Percentiles rank a stretch among this genome's conserved stretches.
Evolutionary conservation across 2,329 filamentous ascomycete species (phyloP).

Genomic region (Thielaviopsis ethacetica): DNA sequence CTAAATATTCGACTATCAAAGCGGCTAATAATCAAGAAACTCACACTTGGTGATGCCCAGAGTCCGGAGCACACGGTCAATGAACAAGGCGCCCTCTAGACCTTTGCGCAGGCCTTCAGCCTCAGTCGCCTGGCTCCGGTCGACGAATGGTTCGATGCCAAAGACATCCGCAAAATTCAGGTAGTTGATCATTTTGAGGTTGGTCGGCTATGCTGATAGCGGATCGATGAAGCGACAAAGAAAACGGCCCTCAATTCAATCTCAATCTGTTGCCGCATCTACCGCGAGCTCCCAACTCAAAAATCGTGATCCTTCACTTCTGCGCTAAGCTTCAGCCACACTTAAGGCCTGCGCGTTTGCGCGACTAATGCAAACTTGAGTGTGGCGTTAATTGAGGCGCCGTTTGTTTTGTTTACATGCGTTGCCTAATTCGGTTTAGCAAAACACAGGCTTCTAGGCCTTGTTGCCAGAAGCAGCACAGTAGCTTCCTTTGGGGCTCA

Average conservation of each 20-base stretch:
- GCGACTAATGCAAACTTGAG: not conserved
- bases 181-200: slow-evolving; percentile 42
- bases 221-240: not conserved
- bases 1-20: not conserved
- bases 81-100: slow-evolving; percentile 57
- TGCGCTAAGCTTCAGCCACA: slow-evolving; percentile 8
- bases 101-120: slow-evolving; percentile 51
- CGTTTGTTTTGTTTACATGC: slow-evolving; percentile 1
- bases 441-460: not conserved
- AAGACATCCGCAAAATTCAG: slow-evolving; percentile 55
- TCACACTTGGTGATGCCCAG: slow-evolving; percentile 54
- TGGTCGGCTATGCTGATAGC: not conserved
- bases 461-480: too few relatives aligned
- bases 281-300: not conserved
- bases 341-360: not conserved
- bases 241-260: not conserved
- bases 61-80: slow-evolving; percentile 58
- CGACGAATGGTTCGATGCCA: slow-evolving; percentile 38
- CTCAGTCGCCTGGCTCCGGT: slow-evolving; percentile 40
- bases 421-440: too few relatives aligned
- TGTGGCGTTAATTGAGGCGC: slow-evolving; percentile 7
- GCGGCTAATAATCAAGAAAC: not conserved
- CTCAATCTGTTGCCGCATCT: not conserved
- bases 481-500: too few relatives aligned
- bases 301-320: not conserved